phyloP scores from a whole-genome alignment of 768 basidiomycete genomes.

The Termitomyces sp. region DNA sequence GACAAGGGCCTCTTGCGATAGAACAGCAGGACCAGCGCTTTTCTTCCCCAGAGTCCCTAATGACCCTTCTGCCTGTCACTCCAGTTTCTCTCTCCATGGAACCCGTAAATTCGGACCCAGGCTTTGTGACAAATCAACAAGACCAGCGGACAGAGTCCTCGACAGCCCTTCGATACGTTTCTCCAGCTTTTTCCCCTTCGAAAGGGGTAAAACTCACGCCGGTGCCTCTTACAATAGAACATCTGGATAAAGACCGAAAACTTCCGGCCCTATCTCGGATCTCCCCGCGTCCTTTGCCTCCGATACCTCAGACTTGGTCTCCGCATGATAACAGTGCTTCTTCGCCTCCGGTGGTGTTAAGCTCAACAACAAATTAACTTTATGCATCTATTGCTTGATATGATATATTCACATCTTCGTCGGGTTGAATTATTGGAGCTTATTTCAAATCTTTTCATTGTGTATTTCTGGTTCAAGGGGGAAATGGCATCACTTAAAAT shows the following conservation, averaged over 20 bases:
- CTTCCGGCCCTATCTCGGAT: neutral
- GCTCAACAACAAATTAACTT: neutral
- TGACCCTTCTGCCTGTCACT: neutral
- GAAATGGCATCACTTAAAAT: too few relatives aligned
- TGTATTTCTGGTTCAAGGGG: too few relatives aligned
- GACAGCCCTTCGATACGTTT: neutral
- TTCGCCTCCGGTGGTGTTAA: neutral
- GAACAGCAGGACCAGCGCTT: neutral
- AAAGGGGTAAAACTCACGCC: neutral
- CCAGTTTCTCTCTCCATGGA: neutral
- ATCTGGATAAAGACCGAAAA: neutral
- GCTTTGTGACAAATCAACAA: neutral
- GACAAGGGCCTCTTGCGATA: too few relatives aligned
- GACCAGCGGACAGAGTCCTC: neutral
- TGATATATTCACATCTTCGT: neutral
- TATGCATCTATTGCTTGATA: neutral
- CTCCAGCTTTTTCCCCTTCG: too few relatives aligned
- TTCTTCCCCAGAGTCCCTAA: neutral
- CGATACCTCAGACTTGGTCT: neutral
- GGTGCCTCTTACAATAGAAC: neutral
- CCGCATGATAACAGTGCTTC: neutral
- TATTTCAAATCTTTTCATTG: too few relatives aligned
- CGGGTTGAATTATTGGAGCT: neutral
- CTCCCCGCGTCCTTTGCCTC: neutral
- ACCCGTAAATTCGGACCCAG: too few relatives aligned